These are phyloP conservation scores for Cryptococcus maquisensis DNA, from an alignment of 1,284 basidiomycete genomes.

Conservation along the genomic window DNA sequence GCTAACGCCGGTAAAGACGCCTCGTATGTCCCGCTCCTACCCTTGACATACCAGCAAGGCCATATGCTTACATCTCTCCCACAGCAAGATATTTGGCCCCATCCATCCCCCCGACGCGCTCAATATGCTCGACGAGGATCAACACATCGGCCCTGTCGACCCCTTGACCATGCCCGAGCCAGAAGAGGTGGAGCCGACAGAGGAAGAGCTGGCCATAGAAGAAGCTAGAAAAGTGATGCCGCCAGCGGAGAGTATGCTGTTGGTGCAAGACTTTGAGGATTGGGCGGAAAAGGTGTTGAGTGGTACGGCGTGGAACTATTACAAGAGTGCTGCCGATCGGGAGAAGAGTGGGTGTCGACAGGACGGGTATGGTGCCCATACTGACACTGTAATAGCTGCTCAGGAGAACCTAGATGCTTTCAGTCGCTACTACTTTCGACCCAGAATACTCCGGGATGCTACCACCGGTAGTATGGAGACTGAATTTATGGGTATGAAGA, in stretches of 20 bases:
- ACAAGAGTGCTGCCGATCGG: constrained; percentile 54
- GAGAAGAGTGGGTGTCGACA: constrained; percentile 47
- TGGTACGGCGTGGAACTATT: constrained; percentile 56
- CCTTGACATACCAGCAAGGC: background rate
- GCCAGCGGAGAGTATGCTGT: constrained; percentile 64
- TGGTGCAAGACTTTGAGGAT: constrained; percentile 63
- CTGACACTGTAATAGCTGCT: constrained; percentile 38
- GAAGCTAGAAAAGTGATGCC: constrained; percentile 59
- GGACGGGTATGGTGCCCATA: background rate
- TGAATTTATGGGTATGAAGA: constrained; percentile 42
- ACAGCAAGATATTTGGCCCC: constrained; percentile 50
- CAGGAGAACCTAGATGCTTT: constrained; percentile 53
- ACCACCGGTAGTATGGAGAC: constrained; percentile 32
- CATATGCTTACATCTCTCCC: background rate
- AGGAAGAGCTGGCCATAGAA: constrained; percentile 67
- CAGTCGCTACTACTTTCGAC: constrained; percentile 55
- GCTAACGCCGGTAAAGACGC: constrained; percentile 57
- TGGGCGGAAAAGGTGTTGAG: constrained; percentile 49
- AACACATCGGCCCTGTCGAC: constrained; percentile 68
- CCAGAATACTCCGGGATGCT: constrained; percentile 44
- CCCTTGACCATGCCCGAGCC: constrained; percentile 54
- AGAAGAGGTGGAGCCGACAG: constrained; percentile 56
- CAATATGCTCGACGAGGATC: constrained; percentile 51
- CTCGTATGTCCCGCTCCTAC: constrained; percentile 49
- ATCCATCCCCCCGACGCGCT: constrained; percentile 51